Conservation (phyloP, 192 early-diverging fungal species). For the Backusella sp. region DNA sequence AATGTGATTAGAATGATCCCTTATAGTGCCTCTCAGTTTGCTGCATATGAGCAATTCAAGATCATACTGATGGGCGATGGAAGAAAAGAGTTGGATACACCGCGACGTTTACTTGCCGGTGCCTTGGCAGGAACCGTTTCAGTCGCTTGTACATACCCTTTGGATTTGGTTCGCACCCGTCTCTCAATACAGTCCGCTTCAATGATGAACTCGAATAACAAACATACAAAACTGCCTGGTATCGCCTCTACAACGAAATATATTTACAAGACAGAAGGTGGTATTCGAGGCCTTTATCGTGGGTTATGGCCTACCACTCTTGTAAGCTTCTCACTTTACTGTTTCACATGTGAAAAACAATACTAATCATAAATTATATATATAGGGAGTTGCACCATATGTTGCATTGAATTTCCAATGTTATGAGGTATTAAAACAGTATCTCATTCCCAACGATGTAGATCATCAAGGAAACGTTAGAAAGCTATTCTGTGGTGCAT, state of each 20-base stretch:
- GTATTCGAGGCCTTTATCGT: conserved; percentile 69
- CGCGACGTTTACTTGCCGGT: conserved; percentile 67
- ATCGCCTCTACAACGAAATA: conserved; percentile 61
- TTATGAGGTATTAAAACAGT: conserved; percentile 73
- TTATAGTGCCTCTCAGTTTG: conserved; percentile 82
- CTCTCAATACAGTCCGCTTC: conserved; percentile 73
- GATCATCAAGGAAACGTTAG: conserved; percentile 55
- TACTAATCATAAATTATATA: not conserved
- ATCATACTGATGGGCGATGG: conserved; percentile 63
- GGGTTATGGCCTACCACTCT: conserved; percentile 71
- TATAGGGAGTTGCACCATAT: conserved; percentile 74
- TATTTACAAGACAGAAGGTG: conserved; percentile 72
- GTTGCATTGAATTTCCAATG: conserved; percentile 82
- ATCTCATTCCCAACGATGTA: conserved; percentile 62
- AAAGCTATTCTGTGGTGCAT: conserved; percentile 71
- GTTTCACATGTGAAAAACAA: not conserved
- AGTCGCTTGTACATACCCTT: conserved; percentile 75
- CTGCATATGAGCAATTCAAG: conserved; percentile 80
- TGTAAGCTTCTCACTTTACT: conserved; percentile 24
- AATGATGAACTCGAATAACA: conserved; percentile 31
- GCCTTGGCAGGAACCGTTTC: conserved; percentile 76
- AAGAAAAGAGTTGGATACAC: conserved; percentile 69
- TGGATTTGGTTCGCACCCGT: conserved; percentile 78
- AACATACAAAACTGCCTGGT: conserved; percentile 63
- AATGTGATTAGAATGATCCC: conserved; percentile 82